Percentiles rank a stretch among this genome's conserved stretches.
phyloP scores from a whole-genome alignment of 2,329 filamentous ascomycete species.

The Ceratocystis huliohia region DNA sequence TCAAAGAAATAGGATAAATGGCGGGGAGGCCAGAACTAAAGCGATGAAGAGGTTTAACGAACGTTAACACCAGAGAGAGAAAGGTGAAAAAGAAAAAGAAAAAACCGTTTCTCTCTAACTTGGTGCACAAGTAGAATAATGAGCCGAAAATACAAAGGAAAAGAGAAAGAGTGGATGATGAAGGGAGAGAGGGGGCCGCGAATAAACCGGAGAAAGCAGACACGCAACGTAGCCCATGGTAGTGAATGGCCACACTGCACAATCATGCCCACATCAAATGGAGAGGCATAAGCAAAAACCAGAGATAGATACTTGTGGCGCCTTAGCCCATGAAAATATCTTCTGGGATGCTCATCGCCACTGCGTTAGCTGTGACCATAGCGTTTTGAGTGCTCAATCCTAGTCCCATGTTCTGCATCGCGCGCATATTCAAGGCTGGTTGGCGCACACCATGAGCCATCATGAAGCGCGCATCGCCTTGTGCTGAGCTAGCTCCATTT shows the following conservation, averaged over 20 bases:
- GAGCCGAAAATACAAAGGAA: neutral
- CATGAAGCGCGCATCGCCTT: slow-evolving; percentile 12
- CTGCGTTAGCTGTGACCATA: slow-evolving; percentile 33
- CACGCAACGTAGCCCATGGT: neutral
- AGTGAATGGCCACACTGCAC: neutral
- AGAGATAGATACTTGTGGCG: too few relatives aligned
- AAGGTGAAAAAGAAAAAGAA: slow-evolving; percentile 12
- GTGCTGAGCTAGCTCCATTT: neutral
- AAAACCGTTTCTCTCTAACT: neutral
- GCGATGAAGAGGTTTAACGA: neutral
- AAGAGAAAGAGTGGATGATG: neutral
- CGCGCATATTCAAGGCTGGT: slow-evolving; percentile 31
- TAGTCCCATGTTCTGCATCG: slow-evolving; percentile 36
- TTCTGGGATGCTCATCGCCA: slow-evolving; percentile 34
- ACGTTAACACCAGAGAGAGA: neutral
- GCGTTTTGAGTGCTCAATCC: slow-evolving; percentile 30
- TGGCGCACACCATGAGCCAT: slow-evolving; percentile 10
- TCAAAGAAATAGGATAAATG: neutral
- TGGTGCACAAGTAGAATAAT: neutral
- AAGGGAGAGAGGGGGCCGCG: neutral
- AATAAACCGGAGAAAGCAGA: neutral
- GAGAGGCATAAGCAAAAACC: neutral
- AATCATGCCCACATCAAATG: neutral
- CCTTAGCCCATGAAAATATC: slow-evolving; percentile 41
- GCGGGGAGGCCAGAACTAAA: neutral